These are phyloP conservation scores for Letharia columbiana DNA, from an alignment of 495 filamentous ascomycete species.

Conservation along the genomic window DNA sequence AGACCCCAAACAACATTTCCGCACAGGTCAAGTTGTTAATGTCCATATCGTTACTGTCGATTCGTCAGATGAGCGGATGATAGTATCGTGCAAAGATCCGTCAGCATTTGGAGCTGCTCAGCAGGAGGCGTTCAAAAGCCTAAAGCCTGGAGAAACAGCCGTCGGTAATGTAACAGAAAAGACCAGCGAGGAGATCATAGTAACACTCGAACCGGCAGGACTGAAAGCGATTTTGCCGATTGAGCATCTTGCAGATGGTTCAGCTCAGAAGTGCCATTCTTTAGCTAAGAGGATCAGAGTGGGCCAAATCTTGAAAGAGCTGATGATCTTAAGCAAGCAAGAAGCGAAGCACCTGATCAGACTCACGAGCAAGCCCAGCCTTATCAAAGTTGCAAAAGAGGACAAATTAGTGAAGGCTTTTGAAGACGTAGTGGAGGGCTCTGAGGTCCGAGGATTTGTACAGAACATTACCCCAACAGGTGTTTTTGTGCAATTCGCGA, in stretches of 20 bases:
- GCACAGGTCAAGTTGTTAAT: conserved; percentile 79
- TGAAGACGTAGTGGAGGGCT: conserved; percentile 59
- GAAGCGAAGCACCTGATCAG: conserved; percentile 61
- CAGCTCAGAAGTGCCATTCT: conserved; percentile 59
- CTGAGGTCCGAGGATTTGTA: conserved; percentile 70
- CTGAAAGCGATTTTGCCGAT: conserved; percentile 67
- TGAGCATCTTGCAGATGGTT: conserved; percentile 76
- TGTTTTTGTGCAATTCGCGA: conserved; percentile 74
- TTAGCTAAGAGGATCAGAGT: conserved; percentile 70
- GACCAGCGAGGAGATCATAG: conserved; percentile 63
- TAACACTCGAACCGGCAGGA: conserved; percentile 62
- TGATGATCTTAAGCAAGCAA: conserved; percentile 75
- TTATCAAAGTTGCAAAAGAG: conserved; percentile 65
- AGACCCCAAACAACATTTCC: conserved; percentile 82
- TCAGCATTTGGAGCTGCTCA: conserved; percentile 64
- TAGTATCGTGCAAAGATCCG: conserved; percentile 89
- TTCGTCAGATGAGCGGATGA: conserved; percentile 56
- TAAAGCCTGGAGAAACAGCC: conserved; percentile 62
- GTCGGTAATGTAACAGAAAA: conserved; percentile 77
- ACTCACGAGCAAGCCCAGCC: conserved; percentile 69
- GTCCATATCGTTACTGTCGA: conserved; percentile 77
- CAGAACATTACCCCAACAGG: conserved; percentile 69
- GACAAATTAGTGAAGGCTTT: conserved; percentile 55
- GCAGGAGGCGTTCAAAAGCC: conserved; percentile 60
- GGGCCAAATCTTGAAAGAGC: conserved; percentile 69